These are phyloP conservation scores for Quercus lobata DNA, from an alignment of 331 rosid genomes.

Conservation along the genomic window DNA sequence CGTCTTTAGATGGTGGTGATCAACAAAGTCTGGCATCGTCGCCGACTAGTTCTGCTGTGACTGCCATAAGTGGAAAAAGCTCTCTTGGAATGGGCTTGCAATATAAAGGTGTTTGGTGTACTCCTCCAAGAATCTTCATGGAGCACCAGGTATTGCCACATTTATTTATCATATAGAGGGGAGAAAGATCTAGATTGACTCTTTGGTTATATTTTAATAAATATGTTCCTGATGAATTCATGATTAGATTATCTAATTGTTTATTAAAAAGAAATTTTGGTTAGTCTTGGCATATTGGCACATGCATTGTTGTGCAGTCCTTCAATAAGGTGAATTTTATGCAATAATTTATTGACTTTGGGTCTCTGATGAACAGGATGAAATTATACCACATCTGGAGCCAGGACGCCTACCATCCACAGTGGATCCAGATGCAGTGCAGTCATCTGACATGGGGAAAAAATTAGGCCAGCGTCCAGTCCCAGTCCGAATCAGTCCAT, in stretches of 20 bases:
- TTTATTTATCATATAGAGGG: background rate
- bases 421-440: constrained; percentile 75
- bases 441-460: constrained; percentile 52
- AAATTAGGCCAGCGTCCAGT: constrained; percentile 50
- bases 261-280: background rate
- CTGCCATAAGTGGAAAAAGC: constrained; percentile 82
- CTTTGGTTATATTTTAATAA: background rate
- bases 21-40: constrained; percentile 74
- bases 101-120: constrained; percentile 81
- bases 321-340: constrained; percentile 4
- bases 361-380: constrained; percentile 51
- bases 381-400: constrained; percentile 80
- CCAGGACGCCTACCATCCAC: constrained; percentile 82
- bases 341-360: constrained; percentile 12
- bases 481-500: constrained; percentile 66
- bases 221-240: background rate
- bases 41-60: constrained; percentile 77
- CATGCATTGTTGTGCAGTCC: background rate
- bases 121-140: constrained; percentile 87
- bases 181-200: background rate
- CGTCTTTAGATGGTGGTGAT: constrained; percentile 72
- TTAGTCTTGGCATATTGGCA: background rate
- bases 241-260: background rate
- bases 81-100: constrained; percentile 75
- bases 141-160: constrained; percentile 63